Base-by-base conservation (phyloP, 2,329 filamentous ascomycete species). In the Alternaria sp. region DNA sequence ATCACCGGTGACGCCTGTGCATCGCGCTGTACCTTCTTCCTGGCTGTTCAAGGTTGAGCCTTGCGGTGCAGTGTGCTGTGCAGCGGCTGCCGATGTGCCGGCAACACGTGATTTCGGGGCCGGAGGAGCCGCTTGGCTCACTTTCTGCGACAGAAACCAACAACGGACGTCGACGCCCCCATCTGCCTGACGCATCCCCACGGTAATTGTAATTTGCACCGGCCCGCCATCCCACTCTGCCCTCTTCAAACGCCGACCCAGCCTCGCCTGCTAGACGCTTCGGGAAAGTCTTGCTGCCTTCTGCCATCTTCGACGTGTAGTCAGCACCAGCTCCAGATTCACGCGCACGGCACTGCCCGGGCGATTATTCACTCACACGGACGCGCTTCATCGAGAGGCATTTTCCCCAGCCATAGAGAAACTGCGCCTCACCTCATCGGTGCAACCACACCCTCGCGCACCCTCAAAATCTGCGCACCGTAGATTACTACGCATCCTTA, bases 171-270 rank as follows among this genome's bases (percentile, higher is more conserved):
- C 60, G 50, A 58, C 55, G 55, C 60, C 60, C 28, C 60, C 49
- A 55, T 62, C 53, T 37, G 37, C 37, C 37, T 57, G 54, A 60
- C 65, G 61, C 66, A 68, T 44, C 63, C 21, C 57, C 61, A 57
- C 62, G 64, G 67, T 60, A 68, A 63, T 63, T 65, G 62, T 64
- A 60, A 63, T 60, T 60, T 67, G 44, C 62, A 61, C 67, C 71
- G 71, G 71, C 70, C 71, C 71, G 71, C 68, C 60, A 62, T 70
- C 65, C 71, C 71, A 71, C 69, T 55, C 63, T 45, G 45, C 55
- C 44, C 56, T 45, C 50, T 64, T 69, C 70, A 68, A 67, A 67
- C 43, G 44, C 69, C 65, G 67, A 66, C 61, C 44, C 61, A 59
- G n/a, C 44, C 18, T 55, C 53, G 55, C 60, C 14, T 53, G 45